Evolutionary conservation across 2,329 filamentous ascomycete genomes (phyloP).

Genomic region (Aspergillus oerlinghausenensis): DNA sequence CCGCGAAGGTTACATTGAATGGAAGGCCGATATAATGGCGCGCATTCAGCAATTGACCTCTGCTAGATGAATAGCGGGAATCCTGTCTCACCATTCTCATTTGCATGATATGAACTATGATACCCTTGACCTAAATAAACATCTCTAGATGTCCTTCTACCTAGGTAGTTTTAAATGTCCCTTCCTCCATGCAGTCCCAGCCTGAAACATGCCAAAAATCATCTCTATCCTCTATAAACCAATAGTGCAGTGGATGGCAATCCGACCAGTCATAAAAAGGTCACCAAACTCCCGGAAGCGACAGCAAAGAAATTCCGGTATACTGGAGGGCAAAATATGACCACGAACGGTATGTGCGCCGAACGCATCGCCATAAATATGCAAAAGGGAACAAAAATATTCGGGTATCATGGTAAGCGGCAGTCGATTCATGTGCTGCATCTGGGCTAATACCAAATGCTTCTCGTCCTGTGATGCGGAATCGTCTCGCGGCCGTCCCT

Average conservation of each 20-base stretch:
- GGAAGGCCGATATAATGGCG: slow-evolving; percentile 41
- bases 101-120: background rate
- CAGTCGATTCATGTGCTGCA: background rate
- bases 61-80: background rate
- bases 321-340: background rate
- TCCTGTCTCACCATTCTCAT: background rate
- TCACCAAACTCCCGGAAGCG: background rate
- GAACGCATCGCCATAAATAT: background rate
- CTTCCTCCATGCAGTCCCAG: background rate
- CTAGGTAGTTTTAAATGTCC: background rate
- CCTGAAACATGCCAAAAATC: background rate
- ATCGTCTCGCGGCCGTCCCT: slow-evolving; percentile 51
- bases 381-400: background rate
- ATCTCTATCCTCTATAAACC: background rate
- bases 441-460: slow-evolving; percentile 75
- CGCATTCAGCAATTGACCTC: slow-evolving; percentile 24
- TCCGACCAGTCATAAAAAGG: background rate
- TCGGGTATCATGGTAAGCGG: background rate
- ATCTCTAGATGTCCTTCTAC: background rate
- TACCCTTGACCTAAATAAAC: background rate
- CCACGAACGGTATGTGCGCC: background rate
- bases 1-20: slow-evolving; percentile 37
- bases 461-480: slow-evolving; percentile 84
- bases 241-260: background rate
- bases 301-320: background rate